Conservation (phyloP, 768 basidiomycete genomes). For the Lentinula guzmanii region DNA sequence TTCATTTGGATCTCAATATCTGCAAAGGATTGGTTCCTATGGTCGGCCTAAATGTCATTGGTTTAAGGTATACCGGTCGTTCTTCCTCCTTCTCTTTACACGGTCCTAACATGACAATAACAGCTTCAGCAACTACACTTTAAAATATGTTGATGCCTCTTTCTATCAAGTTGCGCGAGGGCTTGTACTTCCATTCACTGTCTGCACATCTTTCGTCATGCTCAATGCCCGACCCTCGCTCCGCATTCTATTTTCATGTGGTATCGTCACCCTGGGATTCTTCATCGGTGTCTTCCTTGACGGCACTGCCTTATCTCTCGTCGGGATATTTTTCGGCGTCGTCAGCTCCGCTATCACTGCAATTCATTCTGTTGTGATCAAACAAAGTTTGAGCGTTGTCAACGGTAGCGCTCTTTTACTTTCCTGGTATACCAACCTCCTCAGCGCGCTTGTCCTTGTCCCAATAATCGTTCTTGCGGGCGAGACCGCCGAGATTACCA, state of each 20-base stretch:
- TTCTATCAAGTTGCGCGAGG: conserved; percentile 96
- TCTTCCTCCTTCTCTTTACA: no score
- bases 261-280: conserved; percentile 86
- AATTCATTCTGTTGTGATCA: conserved; percentile 91
- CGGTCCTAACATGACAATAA: background rate
- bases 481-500: conserved; percentile 59
- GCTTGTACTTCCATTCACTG: conserved; percentile 90
- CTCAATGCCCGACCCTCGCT: conserved; percentile 73
- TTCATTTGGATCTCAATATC: conserved; percentile 57
- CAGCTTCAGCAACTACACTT: conserved; percentile 85
- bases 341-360: conserved; percentile 84
- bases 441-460: conserved; percentile 66
- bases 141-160: conserved; percentile 92
- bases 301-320: conserved; percentile 43
- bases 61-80: conserved; percentile 55
- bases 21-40: conserved; percentile 73
- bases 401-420: conserved; percentile 80
- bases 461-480: conserved; percentile 74
- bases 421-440: conserved; percentile 88
- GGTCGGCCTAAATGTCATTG: conserved; percentile 72
- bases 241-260: conserved; percentile 69
- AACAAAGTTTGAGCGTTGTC: conserved; percentile 74
- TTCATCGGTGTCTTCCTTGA: conserved; percentile 85
- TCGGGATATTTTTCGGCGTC: conserved; percentile 79
- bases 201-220: conserved; percentile 75